Evolutionary conservation across 805 yeast genomes (phyloP), one percentile per base, ranked within the genome.

Genomic region (Candida nanaspora): DNA sequence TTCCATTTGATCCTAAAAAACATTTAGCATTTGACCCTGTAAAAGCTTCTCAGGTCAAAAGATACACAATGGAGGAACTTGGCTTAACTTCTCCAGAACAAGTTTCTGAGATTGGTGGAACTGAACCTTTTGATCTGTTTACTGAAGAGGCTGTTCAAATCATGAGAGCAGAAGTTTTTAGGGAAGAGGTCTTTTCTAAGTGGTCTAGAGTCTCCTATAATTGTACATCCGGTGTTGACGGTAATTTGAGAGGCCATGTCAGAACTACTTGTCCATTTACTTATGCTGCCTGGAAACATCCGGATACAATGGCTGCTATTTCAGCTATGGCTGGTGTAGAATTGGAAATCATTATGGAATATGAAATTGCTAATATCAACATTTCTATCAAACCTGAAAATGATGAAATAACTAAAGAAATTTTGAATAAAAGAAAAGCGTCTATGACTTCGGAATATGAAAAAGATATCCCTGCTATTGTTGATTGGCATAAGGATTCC

Each of bases 401-500:
- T 33, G 57, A 53, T 11, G 70, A 65, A 2, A 56, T 55, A 25
- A 52, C 57, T 18, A 66, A 69, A 41, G 39, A 36, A 35, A 37
- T 54, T 21, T 23, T 28, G 15, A 48, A 50, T 9, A 46, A 50
- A 41, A 53, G 61, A 50, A 51, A 47, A 38, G 37, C 47, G 11
- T 47, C 61, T 2, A 42, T 57, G 43, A 41, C 45, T 10, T 47
- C 46, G 35, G 48, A 48, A 19, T 42, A 39, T 39, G 57, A 56
- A 27, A 58, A 54, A 5, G 68, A 69, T 30, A 65, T 74, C 37
- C 76, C 77, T 13, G 80, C 78, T 19, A 66, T 76, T 34, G 80
- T 76, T 27, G 74, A 76, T 23, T 78, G 84, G 84, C 83, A 78
- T 61, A 55, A 62, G 39, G 84, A 78, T 52, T 69, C 78, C 13